A percentile compares a stretch with the other conserved stretches of the same genome.
These are phyloP conservation scores for Mycena albidolilacea DNA, from an alignment of 768 basidiomycete genomes.

Conservation along the genomic window DNA sequence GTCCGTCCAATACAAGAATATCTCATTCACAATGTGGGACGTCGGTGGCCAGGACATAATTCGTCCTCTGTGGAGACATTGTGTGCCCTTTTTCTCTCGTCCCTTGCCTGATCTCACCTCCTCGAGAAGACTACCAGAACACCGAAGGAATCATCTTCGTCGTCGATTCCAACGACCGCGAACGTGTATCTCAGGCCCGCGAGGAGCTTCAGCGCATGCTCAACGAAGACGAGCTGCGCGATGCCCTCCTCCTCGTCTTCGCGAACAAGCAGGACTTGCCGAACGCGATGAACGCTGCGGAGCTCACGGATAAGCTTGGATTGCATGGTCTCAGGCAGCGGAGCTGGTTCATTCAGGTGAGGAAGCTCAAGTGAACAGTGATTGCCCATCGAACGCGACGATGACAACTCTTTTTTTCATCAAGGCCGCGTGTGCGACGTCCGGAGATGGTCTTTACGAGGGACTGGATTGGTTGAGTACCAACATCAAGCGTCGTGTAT, in stretches of 20 bases:
- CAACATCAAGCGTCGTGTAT: too few species aligned
- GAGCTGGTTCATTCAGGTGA: slow-evolving; percentile 97
- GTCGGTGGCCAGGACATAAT: slow-evolving; percentile 99
- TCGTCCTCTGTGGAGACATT: slow-evolving; percentile 99
- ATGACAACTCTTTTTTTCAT: slow-evolving; percentile 27
- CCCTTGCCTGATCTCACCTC: slow-evolving; percentile 37
- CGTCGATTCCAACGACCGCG: slow-evolving; percentile 99
- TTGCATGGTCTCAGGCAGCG: slow-evolving; percentile 97
- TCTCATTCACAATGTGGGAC: slow-evolving; percentile 99
- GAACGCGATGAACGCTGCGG: slow-evolving; percentile 99
- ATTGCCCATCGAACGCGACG: slow-evolving; percentile 29
- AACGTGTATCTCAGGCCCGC: slow-evolving; percentile 82
- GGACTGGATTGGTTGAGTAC: slow-evolving; percentile 95
- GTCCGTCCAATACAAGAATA: slow-evolving; percentile 99
- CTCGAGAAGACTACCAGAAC: slow-evolving; percentile 96
- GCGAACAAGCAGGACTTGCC: slow-evolving; percentile 99
- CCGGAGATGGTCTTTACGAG: slow-evolving; percentile 98
- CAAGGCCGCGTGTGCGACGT: slow-evolving; percentile 97
- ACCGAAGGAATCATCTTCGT: slow-evolving; percentile 99
- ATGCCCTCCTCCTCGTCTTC: slow-evolving; percentile 98
- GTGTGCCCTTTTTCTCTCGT: slow-evolving; percentile 66
- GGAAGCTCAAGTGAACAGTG: slow-evolving; percentile 37
- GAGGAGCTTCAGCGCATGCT: too few species aligned
- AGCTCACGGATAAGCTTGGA: slow-evolving; percentile 99
- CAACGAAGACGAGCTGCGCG: slow-evolving; percentile 45